phyloP scores from a whole-genome alignment of 2,329 filamentous ascomycete genomes.

The Diplodia sapinea region DNA sequence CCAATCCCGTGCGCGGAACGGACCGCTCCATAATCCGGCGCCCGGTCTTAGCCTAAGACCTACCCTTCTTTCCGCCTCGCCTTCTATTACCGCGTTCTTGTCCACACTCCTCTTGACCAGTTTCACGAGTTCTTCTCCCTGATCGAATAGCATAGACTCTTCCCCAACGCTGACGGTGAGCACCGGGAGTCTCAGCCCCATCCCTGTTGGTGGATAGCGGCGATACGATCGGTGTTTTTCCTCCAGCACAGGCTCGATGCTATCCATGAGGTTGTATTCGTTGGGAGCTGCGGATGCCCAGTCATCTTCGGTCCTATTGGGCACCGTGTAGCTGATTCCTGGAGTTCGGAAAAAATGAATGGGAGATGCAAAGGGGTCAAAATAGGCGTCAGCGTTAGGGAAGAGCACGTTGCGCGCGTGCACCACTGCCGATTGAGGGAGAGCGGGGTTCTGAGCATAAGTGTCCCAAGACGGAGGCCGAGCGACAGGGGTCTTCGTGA shows the following conservation, averaged over 20 bases:
- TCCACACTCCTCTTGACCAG: conserved; percentile 45
- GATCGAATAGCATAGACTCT: conserved; percentile 48
- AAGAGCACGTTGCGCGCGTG: conserved; percentile 50
- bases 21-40: conserved; percentile 26
- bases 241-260: conserved; percentile 41
- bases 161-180: conserved; percentile 50
- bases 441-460: conserved; percentile 37
- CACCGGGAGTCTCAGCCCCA: conserved; percentile 48
- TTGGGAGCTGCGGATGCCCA: conserved; percentile 36
- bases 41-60: conserved; percentile 11
- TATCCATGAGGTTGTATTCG: background rate
- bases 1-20: conserved; percentile 17
- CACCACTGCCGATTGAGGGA: conserved; percentile 43
- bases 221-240: conserved; percentile 37
- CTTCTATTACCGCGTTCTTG: conserved; percentile 4
- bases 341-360: conserved; percentile 55
- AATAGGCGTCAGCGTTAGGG: conserved; percentile 50
- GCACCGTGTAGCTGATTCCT: conserved; percentile 35
- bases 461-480: conserved; percentile 48
- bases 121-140: conserved; percentile 50
- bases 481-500: conserved; percentile 76
- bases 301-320: conserved; percentile 40
- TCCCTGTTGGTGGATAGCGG: conserved; percentile 51
- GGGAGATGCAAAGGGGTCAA: conserved; percentile 59
- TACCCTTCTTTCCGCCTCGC: conserved; percentile 11